Percentiles rank a stretch among this genome's conserved stretches.
Conservation (phyloP, 331 rosid genomes). For the Saraca asoca region DNA sequence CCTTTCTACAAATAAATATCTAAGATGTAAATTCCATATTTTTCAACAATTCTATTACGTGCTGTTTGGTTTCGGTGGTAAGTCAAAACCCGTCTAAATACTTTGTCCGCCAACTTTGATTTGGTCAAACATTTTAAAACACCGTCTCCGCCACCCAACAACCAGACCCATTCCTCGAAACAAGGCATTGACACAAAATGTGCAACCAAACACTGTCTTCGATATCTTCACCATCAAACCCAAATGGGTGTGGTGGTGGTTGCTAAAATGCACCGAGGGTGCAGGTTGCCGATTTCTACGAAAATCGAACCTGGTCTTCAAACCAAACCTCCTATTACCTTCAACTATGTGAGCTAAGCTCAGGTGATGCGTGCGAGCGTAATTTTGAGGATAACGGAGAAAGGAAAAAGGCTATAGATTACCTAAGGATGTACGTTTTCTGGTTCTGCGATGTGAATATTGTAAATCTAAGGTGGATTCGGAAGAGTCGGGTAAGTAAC, state of each 20-base stretch:
- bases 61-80: slow-evolving; percentile 24
- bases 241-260: no score
- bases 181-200: no score
- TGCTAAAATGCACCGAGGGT: no score
- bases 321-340: no score
- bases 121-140: neutral
- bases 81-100: slow-evolving; percentile 1
- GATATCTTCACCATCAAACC: no score
- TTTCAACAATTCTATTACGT: neutral
- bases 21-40: slow-evolving; percentile 20
- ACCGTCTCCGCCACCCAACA: neutral
- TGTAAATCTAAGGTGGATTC: slow-evolving; percentile 72
- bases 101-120: neutral
- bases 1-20: slow-evolving; percentile 33
- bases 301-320: no score
- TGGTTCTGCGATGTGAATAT: slow-evolving; percentile 20
- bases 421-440: slow-evolving; percentile 48
- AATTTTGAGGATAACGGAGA: neutral
- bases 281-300: no score
- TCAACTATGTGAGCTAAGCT: no score
- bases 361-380: neutral
- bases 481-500: slow-evolving; percentile 58
- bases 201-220: no score
- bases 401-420: neutral
- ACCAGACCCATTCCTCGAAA: no score